Evolutionary conservation across 331 rosid species (phyloP).

Genomic region (Acacia pycnantha): DNA sequence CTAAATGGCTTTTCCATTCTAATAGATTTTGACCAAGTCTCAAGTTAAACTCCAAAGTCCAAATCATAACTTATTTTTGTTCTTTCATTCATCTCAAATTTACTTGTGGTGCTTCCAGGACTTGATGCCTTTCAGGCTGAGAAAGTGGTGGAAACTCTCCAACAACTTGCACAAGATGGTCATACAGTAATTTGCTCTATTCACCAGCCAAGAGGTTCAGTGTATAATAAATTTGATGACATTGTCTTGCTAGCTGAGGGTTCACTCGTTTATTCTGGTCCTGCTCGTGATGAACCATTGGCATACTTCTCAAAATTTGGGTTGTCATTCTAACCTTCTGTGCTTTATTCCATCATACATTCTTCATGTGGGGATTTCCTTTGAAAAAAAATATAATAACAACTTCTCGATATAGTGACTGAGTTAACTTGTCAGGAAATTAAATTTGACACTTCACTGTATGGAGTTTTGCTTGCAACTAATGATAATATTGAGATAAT

Average conservation of each 20-base stretch:
- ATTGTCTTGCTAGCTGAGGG: constrained; percentile 88
- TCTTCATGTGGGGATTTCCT: constrained; percentile 15
- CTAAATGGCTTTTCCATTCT: constrained; percentile 8
- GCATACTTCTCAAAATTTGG: constrained; percentile 80
- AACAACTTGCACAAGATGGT: constrained; percentile 89
- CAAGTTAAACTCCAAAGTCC: not conserved
- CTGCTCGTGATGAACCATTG: constrained; percentile 74
- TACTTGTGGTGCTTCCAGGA: constrained; percentile 52
- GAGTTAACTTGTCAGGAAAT: constrained; percentile 6
- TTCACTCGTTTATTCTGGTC: constrained; percentile 90
- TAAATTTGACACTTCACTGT: constrained; percentile 3
- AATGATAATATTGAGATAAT: not conserved
- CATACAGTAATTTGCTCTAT: constrained; percentile 97
- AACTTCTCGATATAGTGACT: not conserved
- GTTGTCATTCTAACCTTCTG: constrained; percentile 47
- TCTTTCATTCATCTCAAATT: constrained; percentile 19
- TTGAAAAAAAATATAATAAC: not conserved
- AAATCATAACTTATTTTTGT: not conserved
- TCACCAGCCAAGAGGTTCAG: constrained; percentile 96
- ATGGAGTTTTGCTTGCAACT: not conserved
- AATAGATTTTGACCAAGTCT: not conserved
- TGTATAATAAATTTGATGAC: constrained; percentile 84
- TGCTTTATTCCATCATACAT: constrained; percentile 11
- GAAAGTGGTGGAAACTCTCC: constrained; percentile 91
- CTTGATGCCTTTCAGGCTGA: constrained; percentile 99